phyloP scores from a whole-genome alignment of 2,329 filamentous ascomycete genomes.

The Fusarium nanum region DNA sequence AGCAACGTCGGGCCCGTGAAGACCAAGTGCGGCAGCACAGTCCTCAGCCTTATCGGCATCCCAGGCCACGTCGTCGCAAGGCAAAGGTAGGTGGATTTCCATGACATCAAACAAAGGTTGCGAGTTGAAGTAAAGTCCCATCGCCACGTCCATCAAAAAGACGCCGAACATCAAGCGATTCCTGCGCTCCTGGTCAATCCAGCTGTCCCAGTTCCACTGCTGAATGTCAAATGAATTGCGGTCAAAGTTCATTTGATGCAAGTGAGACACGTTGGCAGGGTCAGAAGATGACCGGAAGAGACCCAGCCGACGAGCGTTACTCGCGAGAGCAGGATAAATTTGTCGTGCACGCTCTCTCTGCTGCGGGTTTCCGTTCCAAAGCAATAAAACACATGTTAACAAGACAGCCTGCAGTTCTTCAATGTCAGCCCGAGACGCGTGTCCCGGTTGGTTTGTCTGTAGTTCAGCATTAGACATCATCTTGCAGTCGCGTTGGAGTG shows the following conservation, averaged over 20 bases:
- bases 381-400: slow-evolving; percentile 70
- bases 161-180: slow-evolving; percentile 73
- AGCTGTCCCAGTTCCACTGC: slow-evolving; percentile 72
- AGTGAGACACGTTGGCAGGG: slow-evolving; percentile 64
- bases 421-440: slow-evolving; percentile 57
- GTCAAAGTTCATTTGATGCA: slow-evolving; percentile 68
- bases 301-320: slow-evolving; percentile 66
- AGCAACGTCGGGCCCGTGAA: slow-evolving; percentile 68
- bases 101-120: slow-evolving; percentile 70
- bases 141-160: slow-evolving; percentile 71
- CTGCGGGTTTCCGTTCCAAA: slow-evolving; percentile 76
- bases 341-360: slow-evolving; percentile 73
- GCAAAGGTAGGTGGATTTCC: slow-evolving; percentile 75
- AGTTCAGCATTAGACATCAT: slow-evolving; percentile 51
- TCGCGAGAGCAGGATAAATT: slow-evolving; percentile 67
- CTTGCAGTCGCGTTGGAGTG: slow-evolving; percentile 68
- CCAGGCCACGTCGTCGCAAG: slow-evolving; percentile 79
- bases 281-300: slow-evolving; percentile 66
- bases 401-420: slow-evolving; percentile 76
- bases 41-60: slow-evolving; percentile 69
- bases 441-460: slow-evolving; percentile 41
- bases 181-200: slow-evolving; percentile 78
- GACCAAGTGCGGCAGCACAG: slow-evolving; percentile 73
- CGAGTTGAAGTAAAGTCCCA: slow-evolving; percentile 79
- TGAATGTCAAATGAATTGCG: slow-evolving; percentile 59